phyloP scores from a whole-genome alignment of 116 monocot genomes.

The Papilionanthe hybrid region DNA sequence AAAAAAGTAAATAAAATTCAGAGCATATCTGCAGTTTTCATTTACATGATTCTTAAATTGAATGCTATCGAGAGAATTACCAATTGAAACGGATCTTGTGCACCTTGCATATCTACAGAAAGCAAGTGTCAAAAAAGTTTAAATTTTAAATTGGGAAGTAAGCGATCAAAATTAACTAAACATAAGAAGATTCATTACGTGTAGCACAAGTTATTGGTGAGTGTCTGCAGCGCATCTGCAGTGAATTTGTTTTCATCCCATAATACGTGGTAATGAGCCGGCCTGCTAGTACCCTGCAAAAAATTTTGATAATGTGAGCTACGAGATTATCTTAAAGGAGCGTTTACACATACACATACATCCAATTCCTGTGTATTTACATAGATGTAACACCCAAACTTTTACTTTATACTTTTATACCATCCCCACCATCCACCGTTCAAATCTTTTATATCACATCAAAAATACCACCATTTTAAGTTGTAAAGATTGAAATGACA shows the following conservation, averaged over 20 bases:
- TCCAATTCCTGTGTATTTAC: too few relatives aligned
- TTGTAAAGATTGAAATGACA: too few relatives aligned
- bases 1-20: not conserved
- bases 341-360: too few relatives aligned
- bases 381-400: too few relatives aligned
- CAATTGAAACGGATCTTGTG: slow-evolving; percentile 53
- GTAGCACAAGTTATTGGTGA: slow-evolving; percentile 86
- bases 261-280: slow-evolving; percentile 90
- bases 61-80: slow-evolving; percentile 14
- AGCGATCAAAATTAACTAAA: not conserved
- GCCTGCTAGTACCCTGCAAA: slow-evolving; percentile 81
- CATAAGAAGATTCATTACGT: slow-evolving; percentile 37
- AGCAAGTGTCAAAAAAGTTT: not conserved
- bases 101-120: slow-evolving; percentile 53
- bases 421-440: too few relatives aligned
- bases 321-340: too few relatives aligned
- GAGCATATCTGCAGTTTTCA: not conserved
- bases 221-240: slow-evolving; percentile 46
- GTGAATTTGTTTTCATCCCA: slow-evolving; percentile 97
- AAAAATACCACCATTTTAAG: too few relatives aligned
- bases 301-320: not conserved
- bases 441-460: too few relatives aligned
- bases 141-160: too few relatives aligned
- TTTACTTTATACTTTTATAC: too few relatives aligned
- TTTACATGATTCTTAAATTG: not conserved